Conservation (phyloP, 495 filamentous ascomycete genomes). For the Penicillium ochrochloron region DNA sequence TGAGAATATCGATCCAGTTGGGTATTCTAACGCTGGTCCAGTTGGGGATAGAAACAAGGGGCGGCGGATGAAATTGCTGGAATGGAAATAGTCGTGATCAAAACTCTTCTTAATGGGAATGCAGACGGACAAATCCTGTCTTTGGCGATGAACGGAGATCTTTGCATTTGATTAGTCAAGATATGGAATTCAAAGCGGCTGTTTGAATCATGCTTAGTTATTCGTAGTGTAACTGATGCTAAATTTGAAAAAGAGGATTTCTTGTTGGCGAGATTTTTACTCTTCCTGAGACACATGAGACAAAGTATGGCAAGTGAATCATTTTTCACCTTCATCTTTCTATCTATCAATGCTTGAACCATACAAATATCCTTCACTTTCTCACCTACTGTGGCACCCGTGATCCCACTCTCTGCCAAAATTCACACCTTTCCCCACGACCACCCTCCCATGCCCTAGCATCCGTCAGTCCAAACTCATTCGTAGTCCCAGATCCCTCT, state of each 20-base stretch:
- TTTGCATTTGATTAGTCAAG: neutral
- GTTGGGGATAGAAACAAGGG: neutral
- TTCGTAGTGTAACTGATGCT: neutral
- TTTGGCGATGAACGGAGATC: neutral
- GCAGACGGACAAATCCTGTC: neutral
- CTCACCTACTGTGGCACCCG: neutral
- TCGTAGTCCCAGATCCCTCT: neutral
- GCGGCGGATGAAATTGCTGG: neutral
- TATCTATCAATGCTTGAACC: neutral
- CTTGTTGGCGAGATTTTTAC: neutral
- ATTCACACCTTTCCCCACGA: neutral
- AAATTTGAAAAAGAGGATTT: neutral
- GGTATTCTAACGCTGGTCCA: slow-evolving; percentile 4
- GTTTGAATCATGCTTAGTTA: neutral
- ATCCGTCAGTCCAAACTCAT: neutral
- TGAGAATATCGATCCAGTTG: slow-evolving; percentile 6
- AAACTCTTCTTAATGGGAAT: neutral
- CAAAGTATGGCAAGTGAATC: neutral
- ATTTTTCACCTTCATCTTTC: neutral
- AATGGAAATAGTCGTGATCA: neutral
- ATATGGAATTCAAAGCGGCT: neutral
- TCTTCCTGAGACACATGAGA: neutral
- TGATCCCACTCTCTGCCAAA: neutral
- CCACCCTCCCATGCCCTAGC: neutral
- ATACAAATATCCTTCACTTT: neutral